Base-by-base conservation (phyloP, 768 basidiomycete genomes). In the Rhodosporidiobolus odoratus region DNA sequence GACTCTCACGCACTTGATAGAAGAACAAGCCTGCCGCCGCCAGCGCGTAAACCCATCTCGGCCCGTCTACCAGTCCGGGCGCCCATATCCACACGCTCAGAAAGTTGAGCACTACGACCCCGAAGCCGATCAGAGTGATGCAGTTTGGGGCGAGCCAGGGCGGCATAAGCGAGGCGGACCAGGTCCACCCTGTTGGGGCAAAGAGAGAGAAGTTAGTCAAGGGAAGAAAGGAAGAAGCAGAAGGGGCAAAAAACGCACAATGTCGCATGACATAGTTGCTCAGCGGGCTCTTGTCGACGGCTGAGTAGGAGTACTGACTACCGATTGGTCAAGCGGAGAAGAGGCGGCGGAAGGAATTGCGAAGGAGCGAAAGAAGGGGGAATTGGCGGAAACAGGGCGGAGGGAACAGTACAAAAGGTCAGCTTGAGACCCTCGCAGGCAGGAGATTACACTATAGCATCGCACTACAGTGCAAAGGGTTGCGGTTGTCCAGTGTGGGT, bases 51-150 rank as follows among this genome's bases (percentile, higher is more conserved):
- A 68, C 52, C 57, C 56, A 65, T 0, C 48, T 59, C 2, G 66
- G 62, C 19, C 62, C 71, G n/a, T n/a, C n/a, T 2, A 56, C 57
- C 10, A 72, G 25, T 25, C 68, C 66, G 2, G 47, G 45, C 34
- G n/a, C 41, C 19, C 58, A 58, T 35, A 62, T 43, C 63, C 58
- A 61, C 0, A 72, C 50, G 23, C 58, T 60, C 25, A 61, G 21
- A 32, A 68, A 62, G 53, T 73, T 73, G 50, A 68, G 19, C 12
- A 68, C 23, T 25, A 73, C 54, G 50, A 62, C 66, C 9, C 32
- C 30, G 62, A 73, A 73, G 10, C 71, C 71, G 40, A 68, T 25
- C 15, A 73, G 30, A 13, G 71, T 73, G 62, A 73, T 65, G 27
- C 30, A 25, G 52, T 74, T 73, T 5, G 71, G 71, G 8, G 66